Evolutionary conservation across 192 early-diverging fungal genomes (phyloP), one percentile per base, ranked within the genome.

Genomic region (Gryganskiella cystojenkinii): DNA sequence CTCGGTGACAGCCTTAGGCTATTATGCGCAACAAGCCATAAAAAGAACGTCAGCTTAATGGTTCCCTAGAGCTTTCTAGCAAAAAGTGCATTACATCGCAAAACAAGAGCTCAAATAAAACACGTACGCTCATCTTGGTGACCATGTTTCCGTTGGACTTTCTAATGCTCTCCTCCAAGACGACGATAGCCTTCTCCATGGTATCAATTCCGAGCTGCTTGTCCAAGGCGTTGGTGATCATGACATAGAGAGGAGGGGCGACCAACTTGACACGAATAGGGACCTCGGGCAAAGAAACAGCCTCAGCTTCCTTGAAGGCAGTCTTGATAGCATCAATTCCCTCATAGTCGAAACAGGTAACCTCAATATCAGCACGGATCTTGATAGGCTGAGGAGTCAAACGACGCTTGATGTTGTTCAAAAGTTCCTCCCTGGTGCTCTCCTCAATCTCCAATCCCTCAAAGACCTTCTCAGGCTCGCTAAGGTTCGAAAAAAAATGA

Each of bases 361-460:
- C 87, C 72, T 97, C 95, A 59, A 99, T 85, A 81, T 98, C 95
- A 53, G 95, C 93, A 65, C 95, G 94, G 53, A 99, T 93, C 83
- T 98, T 99, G 76, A 95, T 88, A 35, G 94, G 91, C 74, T 97
- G 94, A 27, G 96, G 97, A 44, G 95, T 96, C 82, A 99, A 81
- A n/a, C 93, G 87, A 55, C 94, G 92, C 45, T 87, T 86, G 61
- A 99, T 96, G 79, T 91, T 91, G 75, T 69, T 76, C 53, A 95
- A 62, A 31, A 99, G 83, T 80, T 96, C 95, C 8, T 87, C 85
- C 49, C 70, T 75, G 30, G 94, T 80, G 20, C 82, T 81, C 17
- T 75, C 64, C 4, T 82, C 56, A 70, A 98, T 84, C 14, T 84
- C 80, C 42, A 96, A 71, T 42, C 88, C 90, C 56, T 92, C 93